Base-by-base conservation (phyloP, 2,329 filamentous ascomycete genomes). In the Diaporthe australafricana region DNA sequence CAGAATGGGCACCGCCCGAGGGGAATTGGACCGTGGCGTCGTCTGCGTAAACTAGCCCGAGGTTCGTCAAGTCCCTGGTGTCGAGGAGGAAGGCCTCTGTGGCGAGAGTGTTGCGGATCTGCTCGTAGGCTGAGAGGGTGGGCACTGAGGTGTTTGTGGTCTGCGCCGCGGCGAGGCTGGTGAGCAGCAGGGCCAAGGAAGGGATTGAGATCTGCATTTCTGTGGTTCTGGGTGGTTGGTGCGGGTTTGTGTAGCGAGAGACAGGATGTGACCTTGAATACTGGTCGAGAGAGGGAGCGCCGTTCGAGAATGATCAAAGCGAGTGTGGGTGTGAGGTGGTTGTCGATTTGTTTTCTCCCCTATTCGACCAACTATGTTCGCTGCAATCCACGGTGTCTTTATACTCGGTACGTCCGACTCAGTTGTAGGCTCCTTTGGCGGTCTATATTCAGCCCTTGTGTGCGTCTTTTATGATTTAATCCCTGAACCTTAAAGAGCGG, bases 81-180 rank as follows among this genome's bases (percentile, higher is more conserved):
- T 65, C 60, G 12, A 65, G 60, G 11, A 65, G 60, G 45, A 65
- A 65, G 8, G 60, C 60, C 60, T 65, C 60, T 2, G 14, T 35
- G n/a, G 60, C 60, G n/a, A 65, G 60, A 0, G 60, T 65, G 27
- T 65, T 65, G 14, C 60, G 60, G 60, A 65, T 65, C 45, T 65
- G 60, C 30, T 65, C 60, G 60, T 65, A 65, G n/a, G 60, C n/a
- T 14, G 60, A 65, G 27, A 65, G 60, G 12, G 60, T 50, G 2
- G 60, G 60, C n/a, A 25, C 20, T 0, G 45, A 25, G 38, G 16
- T 11, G 25, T 38, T 30, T 25, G 38, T n/a, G 56, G 5, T 62
- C 30, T 65, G 60, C 30, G 60, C 60, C 1, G 45, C 60, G 45
- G 45, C 30, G n/a, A 48, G n/a, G 60, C 60, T 25, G 30, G 60